A percentile compares a stretch with the other conserved stretches of the same genome.
These are phyloP conservation scores for Fagus sylvatica DNA, from an alignment of 306 rosid species.

Conservation along the genomic window DNA sequence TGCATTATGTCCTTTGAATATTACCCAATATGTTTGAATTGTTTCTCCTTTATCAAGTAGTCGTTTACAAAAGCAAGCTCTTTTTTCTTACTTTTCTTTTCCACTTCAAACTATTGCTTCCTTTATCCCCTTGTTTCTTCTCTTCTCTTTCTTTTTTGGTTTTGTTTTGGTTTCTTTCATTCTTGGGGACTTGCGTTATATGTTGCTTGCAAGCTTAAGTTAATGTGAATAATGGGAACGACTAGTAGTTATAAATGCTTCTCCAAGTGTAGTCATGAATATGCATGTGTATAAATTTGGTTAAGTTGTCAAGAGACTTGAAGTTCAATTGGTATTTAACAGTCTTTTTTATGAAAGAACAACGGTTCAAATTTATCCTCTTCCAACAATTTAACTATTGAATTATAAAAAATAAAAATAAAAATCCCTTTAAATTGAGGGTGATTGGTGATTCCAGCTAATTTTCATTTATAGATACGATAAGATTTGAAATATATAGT, in stretches of 20 bases:
- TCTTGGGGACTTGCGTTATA: neutral
- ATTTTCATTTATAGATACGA: too few relatives aligned
- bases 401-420: too few relatives aligned
- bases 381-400: too few relatives aligned
- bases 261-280: neutral
- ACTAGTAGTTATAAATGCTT: neutral
- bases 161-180: neutral
- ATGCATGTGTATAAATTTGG: neutral
- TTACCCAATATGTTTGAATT: neutral
- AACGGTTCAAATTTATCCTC: too few relatives aligned
- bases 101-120: neutral
- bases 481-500: too few relatives aligned
- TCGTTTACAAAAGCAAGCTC: neutral
- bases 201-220: neutral
- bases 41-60: neutral
- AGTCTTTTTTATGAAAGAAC: too few relatives aligned
- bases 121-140: neutral
- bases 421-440: neutral
- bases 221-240: neutral
- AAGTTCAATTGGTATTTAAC: too few relatives aligned
- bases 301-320: neutral
- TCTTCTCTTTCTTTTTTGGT: neutral
- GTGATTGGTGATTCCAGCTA: neutral
- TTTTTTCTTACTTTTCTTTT: neutral
- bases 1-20: neutral